Base-by-base conservation (phyloP, 495 filamentous ascomycete species). In the Penicillium pulvis region DNA sequence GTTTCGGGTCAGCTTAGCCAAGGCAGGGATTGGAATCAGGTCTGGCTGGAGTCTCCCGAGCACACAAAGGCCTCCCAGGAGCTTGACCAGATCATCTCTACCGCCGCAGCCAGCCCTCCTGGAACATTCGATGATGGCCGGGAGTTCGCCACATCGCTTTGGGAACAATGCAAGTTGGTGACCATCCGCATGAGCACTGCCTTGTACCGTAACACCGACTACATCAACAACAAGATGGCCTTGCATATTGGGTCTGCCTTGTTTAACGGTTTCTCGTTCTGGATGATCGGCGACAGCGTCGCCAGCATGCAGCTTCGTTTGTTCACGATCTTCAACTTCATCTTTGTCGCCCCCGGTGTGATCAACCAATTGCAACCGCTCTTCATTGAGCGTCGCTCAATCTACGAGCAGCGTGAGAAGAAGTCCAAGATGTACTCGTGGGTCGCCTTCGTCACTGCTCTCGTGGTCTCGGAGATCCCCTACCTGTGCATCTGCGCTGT, bases 161-260 rank as follows among this genome's bases (percentile, higher is more conserved):
- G 73, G 70, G 65, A 76, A 6, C 87, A 90, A 65, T 81, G 79
- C 0, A 75, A 73, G n/a, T 68, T 83, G 58, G 75, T 89, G 2
- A 81, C 81, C 16, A 75, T 80, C 50, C 80, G 87, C 5, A 81
- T 83, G 45, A 87, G 82, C 62, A 72, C 75, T 0, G 75, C 85
- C 30, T 78, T 87, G 56, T 89, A 79, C 81, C 79, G 87, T 52
- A 73, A 83, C 64, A 75, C 81, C 56, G 83, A 80, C 61, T 90
- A 93, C 71, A 68, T 85, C 48, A 86, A 85, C 67, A 85, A 84
- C 56, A 89, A 88, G 66, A 71, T 89, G 47, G 60, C 62, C 3
- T 53, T 73, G 7, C 72, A 74, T 45, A 69, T 79, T 19, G 62
- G 68, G 3, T 71, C 66, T 1, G 71, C 75, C 19, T 54, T 78